phyloP scores from a whole-genome alignment of 805 yeast species.

The Metschnikowia anglica region DNA sequence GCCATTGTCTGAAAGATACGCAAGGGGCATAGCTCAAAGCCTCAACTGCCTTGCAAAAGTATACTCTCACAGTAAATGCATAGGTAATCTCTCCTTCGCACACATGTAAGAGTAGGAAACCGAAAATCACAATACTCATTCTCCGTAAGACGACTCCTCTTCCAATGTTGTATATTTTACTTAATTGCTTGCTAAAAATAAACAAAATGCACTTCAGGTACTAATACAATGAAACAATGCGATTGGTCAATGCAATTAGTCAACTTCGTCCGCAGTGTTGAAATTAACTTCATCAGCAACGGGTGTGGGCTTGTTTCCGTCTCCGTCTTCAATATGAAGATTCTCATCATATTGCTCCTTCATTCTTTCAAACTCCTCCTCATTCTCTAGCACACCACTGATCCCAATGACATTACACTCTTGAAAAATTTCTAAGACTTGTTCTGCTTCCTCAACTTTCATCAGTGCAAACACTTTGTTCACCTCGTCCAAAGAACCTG shows the following conservation, averaged over 20 bases:
- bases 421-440: conserved; percentile 67
- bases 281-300: conserved; percentile 4
- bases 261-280: conserved; percentile 15
- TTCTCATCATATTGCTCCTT: conserved; percentile 47
- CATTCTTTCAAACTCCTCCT: conserved; percentile 59
- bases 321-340: conserved; percentile 13
- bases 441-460: conserved; percentile 78
- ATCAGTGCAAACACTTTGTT: conserved; percentile 77
- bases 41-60: neutral
- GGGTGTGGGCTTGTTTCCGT: neutral
- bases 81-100: neutral
- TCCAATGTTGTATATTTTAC: neutral
- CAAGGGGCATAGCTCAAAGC: conserved; percentile 1
- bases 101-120: neutral
- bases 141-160: neutral
- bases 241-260: neutral
- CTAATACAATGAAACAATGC: neutral
- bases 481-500: conserved; percentile 71
- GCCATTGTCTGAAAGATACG: neutral
- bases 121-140: neutral
- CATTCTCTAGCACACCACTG: conserved; percentile 71
- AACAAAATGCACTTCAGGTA: neutral
- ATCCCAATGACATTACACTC: conserved; percentile 83
- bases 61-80: conserved; percentile 2
- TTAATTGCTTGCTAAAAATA: neutral